Base-by-base conservation (phyloP, 257 asterid species). In the Lycium ferocissimum region DNA sequence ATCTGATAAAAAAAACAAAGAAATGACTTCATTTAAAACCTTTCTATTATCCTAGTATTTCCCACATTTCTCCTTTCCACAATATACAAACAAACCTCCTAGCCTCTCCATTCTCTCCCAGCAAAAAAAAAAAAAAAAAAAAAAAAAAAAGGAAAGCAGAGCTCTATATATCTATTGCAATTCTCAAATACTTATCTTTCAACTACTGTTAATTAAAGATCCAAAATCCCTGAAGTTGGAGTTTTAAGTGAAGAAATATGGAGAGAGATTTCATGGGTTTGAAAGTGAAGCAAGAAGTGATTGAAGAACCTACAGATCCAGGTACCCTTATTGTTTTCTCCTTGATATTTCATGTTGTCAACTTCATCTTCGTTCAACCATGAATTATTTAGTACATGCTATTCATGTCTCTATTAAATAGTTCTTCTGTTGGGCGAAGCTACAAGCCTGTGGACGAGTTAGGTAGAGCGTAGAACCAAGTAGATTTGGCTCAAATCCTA, bases 251-350 rank as follows among this genome's bases (percentile, higher is more conserved):
- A 51, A 75, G 17, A 86, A 82, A 54, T 47, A 93, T 93, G 97
- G 97, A 93, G 88, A 91, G 93, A 85, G 96, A 93, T 87, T 93
- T 93, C 91, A 90, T 93, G 97, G 95, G 96, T 18, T 87, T 93
- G 93, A 43, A 63, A n/a, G 89, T 93, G 85, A 93, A 93, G 91
- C 90, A 88, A 76, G 97, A 93, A 88, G 61, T 79, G 81, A 40
- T 89, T 79, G 94, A 93, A 51, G 94, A 91, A 83, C 56, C 84
- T 57, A 81, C 26, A 79, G 92, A 89, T 88, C 87, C 94, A 87
- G 97, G 97, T 85, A 61, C 58, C 69, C 40, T 88, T 3, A n/a
- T 85, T 2, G 61, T 59, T 59, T 56, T 84, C 12, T 85, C 45
- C 7, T 67, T 33, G 6, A 20, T 54, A 20, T 15, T 54, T 66